Base-by-base conservation (phyloP, 1,284 basidiomycete genomes). In the Trichosporon ovoides region DNA sequence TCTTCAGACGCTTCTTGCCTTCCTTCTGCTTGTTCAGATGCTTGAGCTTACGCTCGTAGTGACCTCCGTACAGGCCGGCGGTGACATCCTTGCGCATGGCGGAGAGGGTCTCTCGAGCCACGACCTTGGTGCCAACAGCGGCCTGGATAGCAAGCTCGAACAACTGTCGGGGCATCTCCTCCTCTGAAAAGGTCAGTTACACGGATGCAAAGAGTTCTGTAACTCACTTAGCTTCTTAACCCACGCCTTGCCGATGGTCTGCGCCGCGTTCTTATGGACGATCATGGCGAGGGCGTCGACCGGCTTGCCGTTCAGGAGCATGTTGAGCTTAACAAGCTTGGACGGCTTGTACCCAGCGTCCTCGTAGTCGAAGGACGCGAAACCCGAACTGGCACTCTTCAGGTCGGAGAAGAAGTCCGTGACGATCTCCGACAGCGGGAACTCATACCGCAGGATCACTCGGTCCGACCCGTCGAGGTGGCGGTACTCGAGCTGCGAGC, bases 1-100 rank as follows among this genome's bases (percentile, higher is more conserved):
- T 83, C 78, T 93, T 94, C 83, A 96, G 87, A 58, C 82, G 81
- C 59, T 85, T 84, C 78, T 95, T 95, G 52, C 89, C 87, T 73
- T 90, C 90, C 78, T 94, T 95, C 75, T 96, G 92, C 73, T 91
- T 91, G 70, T 90, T 85, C 20, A 96, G 82, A 66, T 91, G 88
- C 78, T 96, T 94, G 81, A 92, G 64, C 76, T 94, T 93, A 57
- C 91, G 87, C 75, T 92, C 90, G 66, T 90, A 89, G 74, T 92
- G 89, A 83, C 91, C 91, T 73, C 92, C 92, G 69, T 96, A 96
- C 46, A 97, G 78, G 0, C 93, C 93, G 14, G 92, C 92, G 0
- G 93, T 96, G 22, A 98, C 95, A 68, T 98, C 95, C 58, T 95
- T 92, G 36, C 92, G 84, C 72, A 91, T 79, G 0, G 93, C 91